Evolutionary conservation across 345 rosid genomes (phyloP).

Genomic region (Linum lewisii): DNA sequence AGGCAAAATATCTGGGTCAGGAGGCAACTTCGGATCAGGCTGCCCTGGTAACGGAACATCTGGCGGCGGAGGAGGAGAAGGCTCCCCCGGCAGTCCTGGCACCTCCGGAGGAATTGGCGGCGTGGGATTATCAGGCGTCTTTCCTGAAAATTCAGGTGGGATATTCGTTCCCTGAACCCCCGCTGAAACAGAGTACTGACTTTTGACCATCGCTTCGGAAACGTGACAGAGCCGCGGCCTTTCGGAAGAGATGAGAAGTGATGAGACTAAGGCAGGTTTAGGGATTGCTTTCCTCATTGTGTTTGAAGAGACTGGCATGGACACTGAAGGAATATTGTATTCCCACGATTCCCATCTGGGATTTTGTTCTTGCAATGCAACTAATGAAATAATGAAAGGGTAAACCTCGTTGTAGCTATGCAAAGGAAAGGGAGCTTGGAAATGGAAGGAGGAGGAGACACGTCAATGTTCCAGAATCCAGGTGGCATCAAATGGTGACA

Average conservation of each 20-base stretch:
- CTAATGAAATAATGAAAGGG: no score
- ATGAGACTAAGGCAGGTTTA: not conserved
- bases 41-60: not conserved
- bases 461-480: no score
- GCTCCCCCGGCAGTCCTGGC: not conserved
- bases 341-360: not conserved
- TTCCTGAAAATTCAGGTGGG: not conserved
- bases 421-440: no score
- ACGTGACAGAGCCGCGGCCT: not conserved
- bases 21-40: not conserved
- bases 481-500: no score
- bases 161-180: not conserved
- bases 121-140: not conserved
- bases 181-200: no score
- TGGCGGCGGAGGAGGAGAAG: not conserved
- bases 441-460: no score
- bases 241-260: not conserved
- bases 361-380: no score
- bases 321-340: not conserved
- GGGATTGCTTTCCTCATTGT: not conserved
- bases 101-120: not conserved
- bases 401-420: no score
- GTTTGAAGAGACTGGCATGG: not conserved
- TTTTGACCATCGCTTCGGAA: no score
- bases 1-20: conserved; percentile 2